These are phyloP conservation scores for Paecilomyces fulvus DNA, from an alignment of 2,329 filamentous ascomycete genomes.

Conservation along the genomic window DNA sequence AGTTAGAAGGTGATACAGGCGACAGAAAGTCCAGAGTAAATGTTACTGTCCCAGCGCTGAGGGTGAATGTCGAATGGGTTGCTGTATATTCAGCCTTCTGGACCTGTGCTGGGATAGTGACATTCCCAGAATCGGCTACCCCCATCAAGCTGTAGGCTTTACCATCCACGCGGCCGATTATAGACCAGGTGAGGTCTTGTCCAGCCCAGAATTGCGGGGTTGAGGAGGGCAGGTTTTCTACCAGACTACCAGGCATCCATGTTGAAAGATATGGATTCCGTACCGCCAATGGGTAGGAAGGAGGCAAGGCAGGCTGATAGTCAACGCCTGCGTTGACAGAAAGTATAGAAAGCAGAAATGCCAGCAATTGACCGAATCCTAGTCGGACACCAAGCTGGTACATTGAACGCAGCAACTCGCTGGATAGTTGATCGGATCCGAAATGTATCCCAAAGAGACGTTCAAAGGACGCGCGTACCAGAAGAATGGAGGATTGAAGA, in stretches of 20 bases:
- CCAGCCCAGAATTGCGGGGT: conserved; percentile 38
- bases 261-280: conserved; percentile 36
- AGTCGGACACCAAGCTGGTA: not conserved
- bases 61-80: conserved; percentile 34
- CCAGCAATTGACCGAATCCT: not conserved
- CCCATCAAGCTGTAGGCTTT: conserved; percentile 36
- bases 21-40: conserved; percentile 39
- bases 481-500: not conserved
- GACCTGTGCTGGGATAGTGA: conserved; percentile 25
- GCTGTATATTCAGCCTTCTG: conserved; percentile 31
- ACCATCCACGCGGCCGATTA: conserved; percentile 35
- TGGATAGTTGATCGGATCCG: not conserved
- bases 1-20: conserved; percentile 35
- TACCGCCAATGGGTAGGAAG: conserved; percentile 38
- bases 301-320: conserved; percentile 24
- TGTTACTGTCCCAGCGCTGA: conserved; percentile 26
- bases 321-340: not conserved
- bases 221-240: conserved; percentile 27
- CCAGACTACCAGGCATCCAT: conserved; percentile 36
- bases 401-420: not conserved
- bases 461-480: not conserved
- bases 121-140: conserved; percentile 17
- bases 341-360: conserved; percentile 1
- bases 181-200: conserved; percentile 33
- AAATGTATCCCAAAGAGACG: not conserved